Conservation (phyloP, 2,329 filamentous ascomycete genomes). For the Colletotrichum orchidophilum region DNA sequence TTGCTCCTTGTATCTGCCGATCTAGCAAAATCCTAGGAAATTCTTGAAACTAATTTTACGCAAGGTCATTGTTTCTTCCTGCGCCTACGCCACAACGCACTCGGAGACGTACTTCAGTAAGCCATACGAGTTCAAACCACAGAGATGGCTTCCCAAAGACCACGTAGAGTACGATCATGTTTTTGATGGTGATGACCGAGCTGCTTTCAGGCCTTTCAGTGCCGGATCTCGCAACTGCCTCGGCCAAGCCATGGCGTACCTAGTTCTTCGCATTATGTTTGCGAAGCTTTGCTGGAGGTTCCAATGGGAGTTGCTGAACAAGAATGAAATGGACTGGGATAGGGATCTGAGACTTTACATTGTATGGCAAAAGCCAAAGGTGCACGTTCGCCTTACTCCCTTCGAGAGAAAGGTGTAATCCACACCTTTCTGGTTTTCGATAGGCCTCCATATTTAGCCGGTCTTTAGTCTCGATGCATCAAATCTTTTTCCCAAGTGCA, state of each 20-base stretch:
- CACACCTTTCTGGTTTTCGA: no score
- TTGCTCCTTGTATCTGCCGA: no score
- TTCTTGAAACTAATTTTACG: background rate
- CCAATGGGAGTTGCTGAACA: constrained; percentile 10
- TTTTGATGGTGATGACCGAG: background rate
- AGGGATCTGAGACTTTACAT: constrained; percentile 17
- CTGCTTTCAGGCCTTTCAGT: background rate
- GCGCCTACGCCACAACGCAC: constrained; percentile 12
- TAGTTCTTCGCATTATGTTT: constrained; percentile 1
- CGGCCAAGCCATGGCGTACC: constrained; percentile 15
- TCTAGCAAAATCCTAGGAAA: no score
- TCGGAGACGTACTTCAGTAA: constrained; percentile 4
- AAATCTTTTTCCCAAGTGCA: no score
- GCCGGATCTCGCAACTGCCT: constrained; percentile 10
- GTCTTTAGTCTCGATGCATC: no score
- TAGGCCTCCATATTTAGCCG: no score
- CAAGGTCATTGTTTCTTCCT: background rate
- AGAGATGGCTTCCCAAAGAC: constrained; percentile 13
- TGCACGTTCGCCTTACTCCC: background rate
- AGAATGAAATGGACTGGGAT: constrained; percentile 17
- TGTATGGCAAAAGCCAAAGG: background rate
- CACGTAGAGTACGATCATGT: background rate
- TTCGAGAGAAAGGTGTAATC: background rate
- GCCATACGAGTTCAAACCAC: constrained; percentile 10
- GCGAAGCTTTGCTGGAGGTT: constrained; percentile 3